Evolutionary conservation across 2,329 filamentous ascomycete species (phyloP), one percentile per base, ranked within the genome.

Genomic region (Cladosporium sp.): DNA sequence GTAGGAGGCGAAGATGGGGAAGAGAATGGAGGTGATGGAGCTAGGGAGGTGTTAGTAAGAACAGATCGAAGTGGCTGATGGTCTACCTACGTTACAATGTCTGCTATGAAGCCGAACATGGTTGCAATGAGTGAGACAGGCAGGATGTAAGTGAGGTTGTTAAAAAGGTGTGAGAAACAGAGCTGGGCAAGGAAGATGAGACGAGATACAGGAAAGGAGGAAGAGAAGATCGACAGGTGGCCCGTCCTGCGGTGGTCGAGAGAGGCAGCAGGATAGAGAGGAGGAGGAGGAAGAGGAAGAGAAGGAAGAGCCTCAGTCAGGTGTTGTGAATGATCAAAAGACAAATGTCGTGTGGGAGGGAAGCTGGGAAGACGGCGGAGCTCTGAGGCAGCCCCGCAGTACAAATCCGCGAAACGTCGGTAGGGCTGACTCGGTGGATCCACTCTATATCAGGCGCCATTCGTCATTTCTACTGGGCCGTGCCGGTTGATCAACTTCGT

Each of bases 1-100:
- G 80, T 96, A 97, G 57, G 92, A 96, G 59, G 92, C 91, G 73
- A 96, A 97, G 57, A 96, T 83, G 45, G 93, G 93, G 68, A 97
- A 95, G 66, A 96, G 83, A 66, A 95, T 90, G 51, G 91, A 95
- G 53, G 88, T 84, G 68, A 92, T 71, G 56, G 89, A 92, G 67
- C 90, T 95, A 67, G 42, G 36, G 18, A 45, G 17, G 8, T 27
- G 47, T 60, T 50, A 65, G 63, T 55, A 42, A 18, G 37, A 2
- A 48, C 15, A 44, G 22, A 5, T 27, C 5, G 12, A 32, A 53
- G 60, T 56, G 48, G 44, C 9, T 27, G 22, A 9, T 27, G 22
- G 22, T 27, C 4, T 27, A 78, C 85, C 74, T 74, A 90, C 86
- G 86, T 88, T 69, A 90, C 74, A 61, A 89, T 75, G 71, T 88